Conservation (phyloP, 805 yeast genomes). For the Lipomyces sp. region DNA sequence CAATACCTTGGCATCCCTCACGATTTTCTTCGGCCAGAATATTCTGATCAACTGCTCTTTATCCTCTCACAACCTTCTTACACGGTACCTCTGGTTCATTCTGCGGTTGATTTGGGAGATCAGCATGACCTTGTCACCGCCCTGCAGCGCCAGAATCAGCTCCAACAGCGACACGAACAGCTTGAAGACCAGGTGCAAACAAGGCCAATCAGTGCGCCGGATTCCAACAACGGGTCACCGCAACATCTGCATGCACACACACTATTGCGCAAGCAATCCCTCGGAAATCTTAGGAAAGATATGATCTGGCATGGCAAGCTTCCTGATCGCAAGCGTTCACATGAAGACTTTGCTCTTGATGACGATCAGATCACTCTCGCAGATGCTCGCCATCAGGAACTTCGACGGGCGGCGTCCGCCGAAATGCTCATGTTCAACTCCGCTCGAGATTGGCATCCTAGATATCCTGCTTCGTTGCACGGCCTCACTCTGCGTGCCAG, state of each 20-base stretch:
- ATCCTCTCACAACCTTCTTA: background rate
- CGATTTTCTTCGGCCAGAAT: background rate
- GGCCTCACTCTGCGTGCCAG: background rate
- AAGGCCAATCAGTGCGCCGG: no score
- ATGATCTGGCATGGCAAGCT: background rate
- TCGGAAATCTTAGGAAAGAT: background rate
- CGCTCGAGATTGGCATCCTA: background rate
- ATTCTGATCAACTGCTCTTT: background rate
- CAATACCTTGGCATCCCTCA: background rate
- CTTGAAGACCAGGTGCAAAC: no score
- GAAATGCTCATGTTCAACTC: background rate
- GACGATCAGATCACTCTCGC: background rate
- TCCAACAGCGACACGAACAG: background rate
- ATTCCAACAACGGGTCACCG: background rate
- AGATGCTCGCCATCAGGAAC: background rate
- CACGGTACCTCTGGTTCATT: background rate
- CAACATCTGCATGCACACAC: background rate
- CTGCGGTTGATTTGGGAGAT: conserved; percentile 1
- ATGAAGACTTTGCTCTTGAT: background rate
- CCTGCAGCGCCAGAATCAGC: background rate
- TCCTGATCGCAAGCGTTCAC: background rate
- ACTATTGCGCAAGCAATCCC: background rate
- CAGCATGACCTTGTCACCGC: conserved; percentile 1
- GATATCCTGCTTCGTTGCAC: background rate
- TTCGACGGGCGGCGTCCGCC: background rate